Base-by-base conservation (phyloP, 805 yeast species). In the Debaryomyces prosopidis region DNA sequence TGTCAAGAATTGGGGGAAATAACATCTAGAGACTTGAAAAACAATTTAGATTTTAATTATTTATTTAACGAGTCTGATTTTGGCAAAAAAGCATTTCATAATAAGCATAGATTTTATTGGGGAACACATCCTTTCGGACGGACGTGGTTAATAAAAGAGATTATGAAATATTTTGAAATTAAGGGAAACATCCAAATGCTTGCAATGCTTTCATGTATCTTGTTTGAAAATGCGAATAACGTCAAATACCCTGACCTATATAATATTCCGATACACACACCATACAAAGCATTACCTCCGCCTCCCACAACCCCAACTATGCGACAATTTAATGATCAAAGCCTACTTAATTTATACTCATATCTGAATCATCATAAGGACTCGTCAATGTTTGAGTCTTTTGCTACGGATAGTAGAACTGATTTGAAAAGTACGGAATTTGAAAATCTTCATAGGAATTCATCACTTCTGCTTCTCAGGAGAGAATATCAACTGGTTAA, bases 131-230 rank as follows among this genome's bases (percentile, higher is more conserved):
- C 90, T 0, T 79, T 85, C 60, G 96, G 96, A 1, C 75, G 82
- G 33, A 53, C 73, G 10, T 80, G 89, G 87, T 67, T 89, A 17
- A 73, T 89, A 0, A 73, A 73, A 19, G 79, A 81, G 47, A 69
- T 89, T 33, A 71, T 91, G 57, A 58, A 62, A 1, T 84, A 84
- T 54, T 89, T 84, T 58, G 94, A 85, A 54, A 65, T 56, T 28
- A 58, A 72, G 35, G 81, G 84, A 1, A 85, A 92, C 56, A 65
- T 89, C 20, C 97, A 92, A 62, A 89, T 92, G 96, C 68, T 91
- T 18, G 96, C 96, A 1, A 87, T 88, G 89, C 64, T 90, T 52
- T 80, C 92, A 3, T 88, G 96, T 64, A 74, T 89, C 4, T 65
- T 87, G 45, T 74, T 70, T 55, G 87, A 73, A 55, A 76, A 73